Percentiles rank a stretch among this genome's conserved stretches.
Conservation (phyloP, 2,329 filamentous ascomycete genomes). For the Alternaria metachromatica region DNA sequence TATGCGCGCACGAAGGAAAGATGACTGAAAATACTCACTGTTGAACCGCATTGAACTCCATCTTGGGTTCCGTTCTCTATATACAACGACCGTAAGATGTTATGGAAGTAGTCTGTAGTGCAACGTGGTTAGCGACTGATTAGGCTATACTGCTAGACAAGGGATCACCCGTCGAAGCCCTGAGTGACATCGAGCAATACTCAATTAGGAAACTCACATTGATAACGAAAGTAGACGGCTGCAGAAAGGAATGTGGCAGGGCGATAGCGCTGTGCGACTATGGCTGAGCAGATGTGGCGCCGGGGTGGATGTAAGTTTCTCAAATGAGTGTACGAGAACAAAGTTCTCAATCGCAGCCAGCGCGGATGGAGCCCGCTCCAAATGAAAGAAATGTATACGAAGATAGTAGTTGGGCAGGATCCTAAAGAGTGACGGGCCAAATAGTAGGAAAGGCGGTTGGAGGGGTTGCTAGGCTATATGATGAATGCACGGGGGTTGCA, state of each 20-base stretch:
- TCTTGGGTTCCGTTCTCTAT: constrained; percentile 42
- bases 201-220: constrained; percentile 36
- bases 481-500: constrained; percentile 37
- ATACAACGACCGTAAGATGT: constrained; percentile 29
- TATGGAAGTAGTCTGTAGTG: constrained; percentile 28
- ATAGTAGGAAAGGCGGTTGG: constrained; percentile 42
- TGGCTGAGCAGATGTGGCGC: constrained; percentile 33
- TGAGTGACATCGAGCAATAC: constrained; percentile 12
- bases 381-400: constrained; percentile 40
- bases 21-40: constrained; percentile 40
- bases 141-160: constrained; percentile 29
- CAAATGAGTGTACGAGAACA: constrained; percentile 51
- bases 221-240: constrained; percentile 30
- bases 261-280: constrained; percentile 44
- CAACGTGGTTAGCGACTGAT: constrained; percentile 36
- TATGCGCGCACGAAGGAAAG: constrained; percentile 3
- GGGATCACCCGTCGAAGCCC: constrained; percentile 23
- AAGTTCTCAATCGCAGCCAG: constrained; percentile 47
- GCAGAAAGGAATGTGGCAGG: constrained; percentile 46
- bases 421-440: constrained; percentile 51
- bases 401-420: constrained; percentile 40
- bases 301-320: constrained; percentile 28
- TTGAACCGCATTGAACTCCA: constrained; percentile 53
- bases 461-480: constrained; percentile 47
- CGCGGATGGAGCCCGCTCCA: constrained; percentile 51